Conservation (phyloP, 345 rosid genomes). For the Boechera stricta region DNA sequence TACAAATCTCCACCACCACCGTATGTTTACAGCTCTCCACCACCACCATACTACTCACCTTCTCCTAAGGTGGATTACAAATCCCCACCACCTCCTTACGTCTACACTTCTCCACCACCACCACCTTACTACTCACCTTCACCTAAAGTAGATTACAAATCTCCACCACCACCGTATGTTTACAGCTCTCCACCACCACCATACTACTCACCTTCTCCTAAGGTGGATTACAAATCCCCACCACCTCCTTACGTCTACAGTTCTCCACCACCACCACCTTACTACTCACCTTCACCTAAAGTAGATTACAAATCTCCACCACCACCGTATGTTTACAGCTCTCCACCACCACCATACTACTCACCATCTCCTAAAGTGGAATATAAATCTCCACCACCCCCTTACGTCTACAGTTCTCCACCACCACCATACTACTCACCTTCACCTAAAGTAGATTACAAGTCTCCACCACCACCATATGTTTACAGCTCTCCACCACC, state of each 20-base stretch:
- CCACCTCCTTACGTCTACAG: background rate
- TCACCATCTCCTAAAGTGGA: background rate
- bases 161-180: background rate
- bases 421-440: background rate
- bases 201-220: background rate
- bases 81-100: constrained; percentile 1
- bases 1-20: background rate
- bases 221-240: background rate
- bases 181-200: background rate
- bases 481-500: background rate
- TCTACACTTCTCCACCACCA: background rate
- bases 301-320: background rate
- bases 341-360: background rate
- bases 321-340: background rate
- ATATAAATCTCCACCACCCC: background rate
- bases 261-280: background rate
- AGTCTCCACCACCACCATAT: background rate
- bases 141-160: background rate
- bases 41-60: background rate
- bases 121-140: background rate
- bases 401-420: background rate
- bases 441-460: background rate
- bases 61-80: background rate
- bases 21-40: background rate
- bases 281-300: background rate